Base-by-base conservation (phyloP, 1,139 yeast species). In the Williopsis jadinii region DNA sequence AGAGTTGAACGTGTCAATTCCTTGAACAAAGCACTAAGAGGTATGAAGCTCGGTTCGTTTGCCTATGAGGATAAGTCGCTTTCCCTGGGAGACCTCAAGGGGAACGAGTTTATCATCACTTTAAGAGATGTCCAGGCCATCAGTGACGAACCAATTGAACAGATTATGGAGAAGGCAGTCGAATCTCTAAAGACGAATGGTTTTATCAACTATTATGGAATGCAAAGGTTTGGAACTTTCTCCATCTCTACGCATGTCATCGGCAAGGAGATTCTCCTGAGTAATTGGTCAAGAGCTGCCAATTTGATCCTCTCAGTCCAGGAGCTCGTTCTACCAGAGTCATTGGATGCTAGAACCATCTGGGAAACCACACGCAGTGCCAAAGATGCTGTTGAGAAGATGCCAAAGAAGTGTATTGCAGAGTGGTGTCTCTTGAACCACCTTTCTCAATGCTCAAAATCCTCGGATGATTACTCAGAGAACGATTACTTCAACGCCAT, bases 171-270 rank as follows among this genome's bases (percentile, higher is more conserved):
- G 11, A 60, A 64, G 11, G 75, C 92, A 28, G 70, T 88, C 50
- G 58, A 67, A 5, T 75, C 88, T 0, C 67, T 92, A 42, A 67
- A 68, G 41, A 69, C 68, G 2, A 70, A 73, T 28, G 99, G 99
- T 0, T 92, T 86, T 53, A 83, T 92, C 51, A 92, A 92, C 61
- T 92, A 94, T 61, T 92, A 75, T 58, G 99, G 99, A 15, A 83
- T 92, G 94, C 99, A 92, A 67, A 70, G 99, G 58, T 92, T 92
- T 60, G 99, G 99, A 29, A 88, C 98, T 0, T 92, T 88, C 56
- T 84, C 96, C 9, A 71, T 87, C 28, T 86, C 97, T 1, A 90
- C 98, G 0, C 97, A 92, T 62, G 75, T 73, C 30, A 71, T 88
- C 41, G 99, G 99, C 39, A 76, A 77, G 46, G 74, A 73, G 46